Evolutionary conservation across 768 basidiomycete species (phyloP), one percentile per base, ranked within the genome.

Genomic region (Psilocybe tampanensis): DNA sequence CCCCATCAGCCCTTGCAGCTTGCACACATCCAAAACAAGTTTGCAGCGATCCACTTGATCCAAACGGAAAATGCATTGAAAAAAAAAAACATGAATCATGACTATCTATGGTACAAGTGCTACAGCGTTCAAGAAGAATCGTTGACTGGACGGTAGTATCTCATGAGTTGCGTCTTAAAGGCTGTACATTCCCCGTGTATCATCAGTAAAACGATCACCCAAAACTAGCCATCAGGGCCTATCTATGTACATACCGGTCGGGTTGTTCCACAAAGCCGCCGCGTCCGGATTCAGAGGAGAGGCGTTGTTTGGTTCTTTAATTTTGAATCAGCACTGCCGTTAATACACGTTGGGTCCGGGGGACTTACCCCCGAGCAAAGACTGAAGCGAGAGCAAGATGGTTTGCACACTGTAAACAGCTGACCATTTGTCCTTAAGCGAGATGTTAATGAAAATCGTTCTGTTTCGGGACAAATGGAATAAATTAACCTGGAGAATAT

Each of bases 351-450:
- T 47, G 44, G n/a, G 29, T 32, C 13, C n/a, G n/a, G n/a, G 15
- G 41, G n/a, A 72, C 83, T 36, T 64, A 93, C 93, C 93, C 64
- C 94, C 94, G 45, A 96, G 80, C 34, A 96, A 75, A 9, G 90
- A 92, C 67, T 96, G 94, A 54, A 96, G 72, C 12, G 94, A 95
- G 8, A 95, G 75, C 18, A 96, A 81, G 41, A 96, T 90, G 0
- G 92, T 94, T 62, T 94, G 91, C 33, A 95, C 94, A 57, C 90
- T 92, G 71, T 95, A 94, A 1, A 95, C 89, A 7, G 94, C 93
- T 2, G 91, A 92, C 94, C 94, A 95, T 67, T 94, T 92, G 72
- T 94, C 92, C 90, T 93, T 60, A 29, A 44, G 47, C 34, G 56
- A 19, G 53, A 21, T 13, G 19, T 41, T 21, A 34, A 36, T 29